Percentiles rank a stretch among this genome's conserved stretches.
Evolutionary conservation across 768 basidiomycete genomes (phyloP).

Genomic region (Naganishia vishniacii): DNA sequence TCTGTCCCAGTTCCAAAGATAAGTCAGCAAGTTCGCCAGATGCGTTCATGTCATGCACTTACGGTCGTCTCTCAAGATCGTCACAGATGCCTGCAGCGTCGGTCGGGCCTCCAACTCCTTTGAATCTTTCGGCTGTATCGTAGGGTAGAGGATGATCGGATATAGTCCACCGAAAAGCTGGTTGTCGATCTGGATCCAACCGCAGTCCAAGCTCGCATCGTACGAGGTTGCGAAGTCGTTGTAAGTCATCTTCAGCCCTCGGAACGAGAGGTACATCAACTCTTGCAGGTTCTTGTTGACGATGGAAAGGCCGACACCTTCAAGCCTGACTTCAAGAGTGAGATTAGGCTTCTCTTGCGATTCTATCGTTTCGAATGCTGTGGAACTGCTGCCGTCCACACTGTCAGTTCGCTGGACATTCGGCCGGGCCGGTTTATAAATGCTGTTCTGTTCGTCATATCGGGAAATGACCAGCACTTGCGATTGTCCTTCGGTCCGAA

Average conservation of each 20-base stretch:
- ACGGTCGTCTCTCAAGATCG: conserved; percentile 93
- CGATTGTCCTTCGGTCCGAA: conserved; percentile 77
- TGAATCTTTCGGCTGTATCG: conserved; percentile 63
- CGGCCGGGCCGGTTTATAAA: conserved; percentile 73
- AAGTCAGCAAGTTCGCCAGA: not conserved
- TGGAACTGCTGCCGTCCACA: conserved; percentile 58
- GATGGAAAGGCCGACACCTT: conserved; percentile 86
- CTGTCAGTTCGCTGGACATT: conserved; percentile 56
- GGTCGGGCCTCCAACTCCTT: conserved; percentile 75
- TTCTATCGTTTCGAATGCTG: conserved; percentile 77
- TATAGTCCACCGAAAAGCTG: conserved; percentile 93
- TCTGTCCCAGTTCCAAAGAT: conserved; percentile 53
- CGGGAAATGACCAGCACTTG: conserved; percentile 81
- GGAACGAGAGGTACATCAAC: conserved; percentile 78
- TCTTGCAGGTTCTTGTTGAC: conserved; percentile 82
- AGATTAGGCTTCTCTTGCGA: conserved; percentile 66
- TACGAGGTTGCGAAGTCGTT: conserved; percentile 71
- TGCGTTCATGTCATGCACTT: conserved; percentile 27
- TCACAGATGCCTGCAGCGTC: conserved; percentile 77
- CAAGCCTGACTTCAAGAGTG: conserved; percentile 66
- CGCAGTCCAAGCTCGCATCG: conserved; percentile 70
- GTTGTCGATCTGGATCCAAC: conserved; percentile 90
- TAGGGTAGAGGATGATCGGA: conserved; percentile 91
- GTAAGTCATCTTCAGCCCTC: conserved; percentile 76
- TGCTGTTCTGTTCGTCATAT: conserved; percentile 75